Evolutionary conservation across 2,329 filamentous ascomycete species (phyloP).

Genomic region (Dryadomyces sulphureus): DNA sequence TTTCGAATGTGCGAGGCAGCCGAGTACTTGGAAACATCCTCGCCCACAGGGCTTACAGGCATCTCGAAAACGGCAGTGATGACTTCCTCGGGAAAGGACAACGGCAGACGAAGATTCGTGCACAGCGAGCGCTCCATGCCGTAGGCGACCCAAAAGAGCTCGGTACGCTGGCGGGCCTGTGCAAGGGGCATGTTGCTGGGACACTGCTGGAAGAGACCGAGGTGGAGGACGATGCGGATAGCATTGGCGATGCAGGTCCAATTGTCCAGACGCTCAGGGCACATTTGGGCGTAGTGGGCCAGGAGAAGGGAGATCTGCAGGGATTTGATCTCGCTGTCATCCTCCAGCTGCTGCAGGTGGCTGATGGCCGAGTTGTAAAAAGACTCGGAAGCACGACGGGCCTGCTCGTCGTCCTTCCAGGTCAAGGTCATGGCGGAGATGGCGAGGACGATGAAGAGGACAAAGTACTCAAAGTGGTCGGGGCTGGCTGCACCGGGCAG

Average conservation of each 20-base stretch:
- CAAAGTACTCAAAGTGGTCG: conserved; percentile 11
- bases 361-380: conserved; percentile 9
- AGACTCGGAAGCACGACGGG: conserved; percentile 1
- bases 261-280: conserved; percentile 27
- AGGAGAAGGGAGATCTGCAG: conserved; percentile 35
- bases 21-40: too few species aligned
- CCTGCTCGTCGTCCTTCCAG: conserved; percentile 22
- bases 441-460: conserved; percentile 19
- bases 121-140: conserved; percentile 34
- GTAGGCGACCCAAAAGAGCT: conserved; percentile 49
- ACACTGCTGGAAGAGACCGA: conserved; percentile 31
- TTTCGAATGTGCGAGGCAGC: conserved; percentile 2
- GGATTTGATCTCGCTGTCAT: conserved; percentile 22
- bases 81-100: conserved; percentile 16
- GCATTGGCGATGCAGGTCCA: conserved; percentile 35
- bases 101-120: conserved; percentile 37
- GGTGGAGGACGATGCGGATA: conserved; percentile 31
- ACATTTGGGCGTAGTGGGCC: conserved; percentile 30
- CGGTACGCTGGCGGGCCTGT: conserved; percentile 33
- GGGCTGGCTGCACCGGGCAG: background rate
- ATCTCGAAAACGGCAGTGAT: background rate
- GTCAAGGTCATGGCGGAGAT: conserved; percentile 24
- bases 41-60: too few species aligned
- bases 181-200: conserved; percentile 33
- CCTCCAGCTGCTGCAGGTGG: conserved; percentile 17